These are phyloP conservation scores for Dioszegia aurantiaca DNA, from an alignment of 768 basidiomycete genomes.

Conservation along the genomic window DNA sequence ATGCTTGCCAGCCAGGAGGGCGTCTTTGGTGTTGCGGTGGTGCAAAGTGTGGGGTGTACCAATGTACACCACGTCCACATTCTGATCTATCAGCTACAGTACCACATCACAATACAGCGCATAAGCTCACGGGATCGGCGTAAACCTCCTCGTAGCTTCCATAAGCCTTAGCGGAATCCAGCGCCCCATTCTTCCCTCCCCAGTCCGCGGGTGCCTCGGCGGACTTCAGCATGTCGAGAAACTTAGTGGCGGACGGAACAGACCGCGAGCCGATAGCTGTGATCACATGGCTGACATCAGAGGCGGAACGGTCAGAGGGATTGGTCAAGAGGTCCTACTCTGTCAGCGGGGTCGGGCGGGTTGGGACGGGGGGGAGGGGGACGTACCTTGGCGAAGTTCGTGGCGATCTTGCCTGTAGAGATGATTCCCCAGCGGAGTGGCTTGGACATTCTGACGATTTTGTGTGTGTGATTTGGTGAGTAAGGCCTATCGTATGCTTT, in stretches of 20 bases:
- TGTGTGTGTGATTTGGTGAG: no score
- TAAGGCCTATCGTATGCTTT: no score
- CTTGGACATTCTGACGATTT: constrained; percentile 13
- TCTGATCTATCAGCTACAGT: constrained; percentile 51
- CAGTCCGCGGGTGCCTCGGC: constrained; percentile 45
- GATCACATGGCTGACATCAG: constrained; percentile 48
- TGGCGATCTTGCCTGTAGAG: constrained; percentile 73
- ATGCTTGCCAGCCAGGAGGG: constrained; percentile 75
- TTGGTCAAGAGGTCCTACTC: constrained; percentile 70
- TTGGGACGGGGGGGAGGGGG: neutral
- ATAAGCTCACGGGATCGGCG: constrained; percentile 60
- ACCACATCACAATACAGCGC: neutral
- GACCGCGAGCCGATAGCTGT: constrained; percentile 73
- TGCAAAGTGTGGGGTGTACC: constrained; percentile 84
- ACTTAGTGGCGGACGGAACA: constrained; percentile 66
- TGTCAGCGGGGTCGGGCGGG: neutral
- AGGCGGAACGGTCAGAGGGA: constrained; percentile 59
- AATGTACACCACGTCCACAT: constrained; percentile 75
- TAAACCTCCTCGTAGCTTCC: constrained; percentile 74
- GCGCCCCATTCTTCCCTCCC: constrained; percentile 32
- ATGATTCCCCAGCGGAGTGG: constrained; percentile 78
- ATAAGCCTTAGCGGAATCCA: constrained; percentile 62
- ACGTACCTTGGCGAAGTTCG: constrained; percentile 64
- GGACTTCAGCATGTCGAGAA: constrained; percentile 60
- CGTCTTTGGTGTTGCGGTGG: constrained; percentile 71